Evolutionary conservation across 768 basidiomycete genomes (phyloP).

Genomic region (Tylopilus plumbeoviolaceoides): DNA sequence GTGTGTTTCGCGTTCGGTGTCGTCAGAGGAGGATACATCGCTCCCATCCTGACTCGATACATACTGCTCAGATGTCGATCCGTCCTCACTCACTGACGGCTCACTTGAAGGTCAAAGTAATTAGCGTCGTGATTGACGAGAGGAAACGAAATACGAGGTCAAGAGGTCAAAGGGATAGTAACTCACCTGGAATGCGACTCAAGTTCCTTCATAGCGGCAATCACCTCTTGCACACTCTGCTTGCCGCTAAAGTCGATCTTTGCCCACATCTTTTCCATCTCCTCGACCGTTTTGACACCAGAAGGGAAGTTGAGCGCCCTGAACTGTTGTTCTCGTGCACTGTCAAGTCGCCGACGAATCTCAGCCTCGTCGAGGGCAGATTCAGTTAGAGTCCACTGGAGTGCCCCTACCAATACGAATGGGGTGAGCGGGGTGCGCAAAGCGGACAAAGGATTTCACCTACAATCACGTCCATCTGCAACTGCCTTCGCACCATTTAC

Average conservation of each 20-base stretch:
- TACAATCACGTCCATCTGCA: constrained; percentile 17
- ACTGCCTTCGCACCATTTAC: constrained; percentile 37
- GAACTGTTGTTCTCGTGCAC: constrained; percentile 41
- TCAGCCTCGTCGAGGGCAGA: constrained; percentile 31
- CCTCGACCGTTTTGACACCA: constrained; percentile 33
- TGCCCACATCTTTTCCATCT: constrained; percentile 32
- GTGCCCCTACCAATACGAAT: constrained; percentile 44
- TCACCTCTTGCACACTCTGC: constrained; percentile 1
- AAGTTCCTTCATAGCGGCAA: neutral
- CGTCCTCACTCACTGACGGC: neutral
- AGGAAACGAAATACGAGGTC: neutral
- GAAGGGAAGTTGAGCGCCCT: constrained; percentile 47
- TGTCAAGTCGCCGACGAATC: constrained; percentile 35
- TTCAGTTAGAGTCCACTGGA: constrained; percentile 53
- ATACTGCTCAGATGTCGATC: neutral
- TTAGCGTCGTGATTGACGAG: neutral
- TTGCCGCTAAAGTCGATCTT: constrained; percentile 27
- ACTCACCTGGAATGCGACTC: constrained; percentile 6
- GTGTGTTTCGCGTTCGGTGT: neutral
- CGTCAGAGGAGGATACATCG: neutral
- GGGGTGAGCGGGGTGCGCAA: neutral
- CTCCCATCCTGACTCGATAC: neutral
- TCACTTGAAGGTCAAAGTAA: neutral
- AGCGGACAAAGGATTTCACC: neutral
- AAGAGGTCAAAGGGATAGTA: too few species aligned